Evolutionary conservation across 805 yeast species (phyloP), one percentile per base, ranked within the genome.

Genomic region (Lipomyces oligophaga): DNA sequence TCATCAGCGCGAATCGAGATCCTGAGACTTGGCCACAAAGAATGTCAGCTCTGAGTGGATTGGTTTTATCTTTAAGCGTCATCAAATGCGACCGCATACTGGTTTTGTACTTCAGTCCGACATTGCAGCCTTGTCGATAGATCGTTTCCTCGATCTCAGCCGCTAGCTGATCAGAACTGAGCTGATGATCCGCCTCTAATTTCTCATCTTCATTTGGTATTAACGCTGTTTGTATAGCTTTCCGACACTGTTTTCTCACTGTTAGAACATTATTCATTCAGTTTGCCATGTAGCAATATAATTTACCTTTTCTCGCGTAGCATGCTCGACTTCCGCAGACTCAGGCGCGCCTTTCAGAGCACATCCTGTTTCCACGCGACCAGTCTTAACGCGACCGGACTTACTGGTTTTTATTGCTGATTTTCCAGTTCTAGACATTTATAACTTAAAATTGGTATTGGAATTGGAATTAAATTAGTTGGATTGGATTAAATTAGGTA

Each of bases 1-100:
- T 45, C 58, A 58, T 60, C 5, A 37, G 28, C 15, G 66, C 69
- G 43, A 67, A 64, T 15, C 56, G 60, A 0, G 44, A 34, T 1
- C 65, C 63, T 4, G 57, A 35, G 15, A 65, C 37, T 13, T 53
- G 51, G 11, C 65, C 65, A 10, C 39, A 25, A 15, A 62, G 49
- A 27, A 67, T 54, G 33, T 47, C 39, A 8, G 43, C 53, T 2
- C 45, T 34, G 36, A 63, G 55, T 10, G 45, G 58, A 4, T 60
- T 56, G 33, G 55, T 50, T n/a, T 54, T 44, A 37, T 58, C 59
- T 32, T 59, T 61, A 22, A 67, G 49, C 5, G 63, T 52, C 10
- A 57, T 49, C 16, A 60, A 55, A 4, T 63, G 51, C 22, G 63
- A 49, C 4, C 71, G 57, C 47, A 65, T 45, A n/a, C 51, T 38